A percentile compares a stretch with the other conserved stretches of the same genome.
phyloP scores from a whole-genome alignment of 2,329 filamentous ascomycete genomes.

The Orbilia brochopaga region DNA sequence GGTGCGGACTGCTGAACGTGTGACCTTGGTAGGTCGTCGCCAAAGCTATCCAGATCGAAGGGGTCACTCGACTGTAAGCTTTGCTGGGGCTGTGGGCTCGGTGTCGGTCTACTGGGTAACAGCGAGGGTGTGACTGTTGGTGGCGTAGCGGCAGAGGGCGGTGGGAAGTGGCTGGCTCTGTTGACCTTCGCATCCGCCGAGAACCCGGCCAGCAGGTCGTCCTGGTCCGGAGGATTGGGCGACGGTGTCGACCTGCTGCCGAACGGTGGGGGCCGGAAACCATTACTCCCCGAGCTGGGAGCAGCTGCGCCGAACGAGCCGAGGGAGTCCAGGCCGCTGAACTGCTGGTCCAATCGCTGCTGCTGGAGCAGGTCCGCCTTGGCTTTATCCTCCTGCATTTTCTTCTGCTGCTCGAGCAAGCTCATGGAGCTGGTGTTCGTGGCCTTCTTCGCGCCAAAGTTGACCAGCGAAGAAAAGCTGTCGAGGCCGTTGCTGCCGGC shows the following conservation, averaged over 20 bases:
- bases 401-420: constrained; percentile 72
- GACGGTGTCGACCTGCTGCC: constrained; percentile 57
- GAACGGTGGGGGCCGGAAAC: constrained; percentile 61
- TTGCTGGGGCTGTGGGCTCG: constrained; percentile 24
- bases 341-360: constrained; percentile 68
- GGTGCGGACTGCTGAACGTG: constrained; percentile 7
- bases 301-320: constrained; percentile 69
- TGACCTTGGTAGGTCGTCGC: constrained; percentile 8
- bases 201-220: constrained; percentile 72
- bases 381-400: constrained; percentile 73
- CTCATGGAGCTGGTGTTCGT: constrained; percentile 69
- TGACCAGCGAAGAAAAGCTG: constrained; percentile 78
- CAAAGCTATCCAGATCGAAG: constrained; percentile 52
- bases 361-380: constrained; percentile 75
- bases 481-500: constrained; percentile 63
- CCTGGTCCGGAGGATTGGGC: constrained; percentile 59
- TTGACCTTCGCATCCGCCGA: constrained; percentile 71
- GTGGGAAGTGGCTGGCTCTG: constrained; percentile 70
- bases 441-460: constrained; percentile 64
- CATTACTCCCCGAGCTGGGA: constrained; percentile 57
- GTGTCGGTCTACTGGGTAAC: constrained; percentile 20
- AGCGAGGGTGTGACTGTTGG: constrained; percentile 57
- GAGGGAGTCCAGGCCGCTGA: constrained; percentile 64
- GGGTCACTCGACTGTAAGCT: constrained; percentile 34
- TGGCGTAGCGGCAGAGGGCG: constrained; percentile 59